Base-by-base conservation (phyloP, 495 filamentous ascomycete species). In the Schizothecium vesticola region DNA sequence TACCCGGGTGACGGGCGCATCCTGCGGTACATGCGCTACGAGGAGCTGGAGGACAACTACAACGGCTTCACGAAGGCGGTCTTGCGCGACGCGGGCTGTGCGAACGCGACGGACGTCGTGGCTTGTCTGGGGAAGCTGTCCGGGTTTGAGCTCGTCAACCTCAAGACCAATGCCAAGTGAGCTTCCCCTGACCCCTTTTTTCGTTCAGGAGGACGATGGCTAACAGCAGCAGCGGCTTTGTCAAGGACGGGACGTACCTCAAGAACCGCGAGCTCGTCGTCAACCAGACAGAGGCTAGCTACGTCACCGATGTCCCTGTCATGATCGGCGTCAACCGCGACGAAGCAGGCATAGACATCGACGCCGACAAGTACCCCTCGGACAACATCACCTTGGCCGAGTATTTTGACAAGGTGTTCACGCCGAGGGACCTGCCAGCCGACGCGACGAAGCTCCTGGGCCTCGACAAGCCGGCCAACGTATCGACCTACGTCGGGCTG, bases 291-390 rank as follows among this genome's bases (percentile, higher is more conserved):
- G 56, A 61, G 3, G 61, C 25, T 10, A 71, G 73, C 9, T 56
- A 67, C 9, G 69, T 73, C 0, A 64, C 74, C 16, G 64, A 71
- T n/a, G 68, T 75, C 8, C 56, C 76, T 13, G 66, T 82, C 21
- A 77, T 81, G 67, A 72, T 74, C 21, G 72, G 76, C 65, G 76
- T 81, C 73, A 78, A 76, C 59, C 80, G 81, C 69, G 82, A 84
- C 70, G 81, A 80, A 25, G 71, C 65, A 9, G 75, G 77, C 59
- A 77, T 81, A 55, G 67, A 71, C 51, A 67, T 75, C 63, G 75
- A 75, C 66, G 66, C 72, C 61, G 74, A 76, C 63, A 65, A 72
- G 58, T 65, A 68, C 43, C 75, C 73, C 4, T 16, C 68, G 5
- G 22, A 60, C 61, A 56, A 21, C 62, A 61, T 59, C 21, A 69